These are phyloP conservation scores for Dendrothele bispora DNA, from an alignment of 768 basidiomycete genomes.

Conservation along the genomic window DNA sequence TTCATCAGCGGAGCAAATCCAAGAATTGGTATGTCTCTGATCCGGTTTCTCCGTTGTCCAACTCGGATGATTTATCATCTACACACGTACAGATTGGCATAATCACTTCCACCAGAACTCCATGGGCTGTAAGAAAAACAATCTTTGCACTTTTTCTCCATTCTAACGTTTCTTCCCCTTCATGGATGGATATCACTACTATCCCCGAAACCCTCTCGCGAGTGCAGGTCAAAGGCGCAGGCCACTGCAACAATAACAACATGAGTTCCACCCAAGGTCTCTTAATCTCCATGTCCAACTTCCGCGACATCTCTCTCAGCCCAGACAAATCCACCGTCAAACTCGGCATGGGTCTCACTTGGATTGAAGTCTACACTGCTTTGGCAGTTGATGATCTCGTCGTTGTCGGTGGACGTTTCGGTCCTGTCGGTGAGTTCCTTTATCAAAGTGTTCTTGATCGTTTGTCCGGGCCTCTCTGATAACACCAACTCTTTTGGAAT, in stretches of 20 bases:
- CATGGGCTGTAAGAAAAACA: background rate
- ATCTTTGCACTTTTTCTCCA: conserved; percentile 15
- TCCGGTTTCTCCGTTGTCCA: no score
- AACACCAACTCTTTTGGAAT: background rate
- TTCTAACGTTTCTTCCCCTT: background rate
- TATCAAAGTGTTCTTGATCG: conserved; percentile 38
- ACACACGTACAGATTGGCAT: no score
- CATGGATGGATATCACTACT: background rate
- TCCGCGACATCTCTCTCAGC: conserved; percentile 44
- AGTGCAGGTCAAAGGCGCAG: conserved; percentile 64
- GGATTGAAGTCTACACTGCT: conserved; percentile 58
- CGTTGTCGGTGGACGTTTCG: conserved; percentile 41
- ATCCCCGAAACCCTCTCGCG: no score
- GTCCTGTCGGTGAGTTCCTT: conserved; percentile 42
- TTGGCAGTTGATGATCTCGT: conserved; percentile 34
- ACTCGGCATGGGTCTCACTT: conserved; percentile 49
- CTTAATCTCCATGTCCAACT: conserved; percentile 53
- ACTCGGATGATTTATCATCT: no score
- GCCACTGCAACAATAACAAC: conserved; percentile 52
- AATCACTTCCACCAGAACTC: no score
- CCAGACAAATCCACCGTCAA: conserved; percentile 34
- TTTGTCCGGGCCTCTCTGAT: conserved; percentile 33
- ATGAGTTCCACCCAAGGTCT: conserved; percentile 62
- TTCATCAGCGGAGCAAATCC: background rate
- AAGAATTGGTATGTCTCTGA: no score